A percentile compares a stretch with the other conserved stretches of the same genome.
These are phyloP conservation scores for Mrakia hoshinonis DNA, from an alignment of 768 basidiomycete species.

Conservation along the genomic window DNA sequence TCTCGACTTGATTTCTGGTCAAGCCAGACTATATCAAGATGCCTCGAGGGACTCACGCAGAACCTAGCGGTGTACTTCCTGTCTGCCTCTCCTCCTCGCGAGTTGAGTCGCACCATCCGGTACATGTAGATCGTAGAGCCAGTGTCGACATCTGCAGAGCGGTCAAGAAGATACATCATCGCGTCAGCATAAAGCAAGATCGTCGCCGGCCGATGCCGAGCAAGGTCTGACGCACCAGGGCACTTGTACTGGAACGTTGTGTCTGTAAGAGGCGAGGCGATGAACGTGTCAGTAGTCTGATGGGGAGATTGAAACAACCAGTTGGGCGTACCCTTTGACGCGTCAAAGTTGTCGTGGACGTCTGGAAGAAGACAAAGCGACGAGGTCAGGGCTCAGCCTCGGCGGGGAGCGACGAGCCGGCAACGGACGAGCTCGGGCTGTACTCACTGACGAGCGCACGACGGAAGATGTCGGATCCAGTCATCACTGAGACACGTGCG, in stretches of 20 bases:
- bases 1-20: not conserved
- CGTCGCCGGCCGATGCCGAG: not conserved
- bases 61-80: not conserved
- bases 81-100: not conserved
- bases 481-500: not conserved
- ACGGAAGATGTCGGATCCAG: slow-evolving; percentile 5
- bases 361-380: not conserved
- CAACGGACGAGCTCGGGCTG: not conserved
- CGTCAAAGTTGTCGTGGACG: not conserved
- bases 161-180: not conserved
- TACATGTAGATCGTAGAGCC: not conserved
- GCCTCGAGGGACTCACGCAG: not conserved
- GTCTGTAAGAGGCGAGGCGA: not conserved
- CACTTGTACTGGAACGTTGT: not conserved
- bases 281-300: not conserved
- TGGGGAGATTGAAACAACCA: not conserved
- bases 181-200: not conserved
- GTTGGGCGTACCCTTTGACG: not conserved
- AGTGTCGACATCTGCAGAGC: not conserved
- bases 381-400: not conserved
- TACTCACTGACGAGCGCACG: slow-evolving; percentile 1
- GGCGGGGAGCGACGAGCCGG: not conserved
- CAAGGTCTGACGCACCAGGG: not conserved
- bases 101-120: slow-evolving; percentile 7
- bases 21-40: not conserved